Base-by-base conservation (phyloP, 2,329 filamentous ascomycete species). In the Helotiales sp. region DNA sequence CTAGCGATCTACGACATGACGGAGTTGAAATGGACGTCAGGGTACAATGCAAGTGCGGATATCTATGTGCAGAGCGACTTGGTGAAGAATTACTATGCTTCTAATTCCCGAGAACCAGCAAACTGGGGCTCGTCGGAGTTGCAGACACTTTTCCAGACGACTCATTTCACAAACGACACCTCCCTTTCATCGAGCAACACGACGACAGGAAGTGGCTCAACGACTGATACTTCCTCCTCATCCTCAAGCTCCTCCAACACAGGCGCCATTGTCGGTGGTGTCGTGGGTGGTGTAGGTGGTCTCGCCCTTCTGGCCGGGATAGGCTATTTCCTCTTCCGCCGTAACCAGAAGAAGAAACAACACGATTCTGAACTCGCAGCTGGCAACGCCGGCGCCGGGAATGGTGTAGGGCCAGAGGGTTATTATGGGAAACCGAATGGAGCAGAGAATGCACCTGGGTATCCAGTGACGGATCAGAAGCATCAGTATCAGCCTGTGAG, bases 1-100 rank as follows among this genome's bases (percentile, higher is more conserved):
- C 54, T 64, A 27, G 58, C 50, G 6, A 61, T 63, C 25, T 59
- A 63, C 13, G 61, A 65, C 34, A 59, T 65, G 56, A 60, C 57
- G 3, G 13, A 48, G 13, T 50, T 65, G 27, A 55, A 48, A 13
- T 65, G 61, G 61, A 38, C 46, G 5, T 27, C 25, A 17, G 25
- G 48, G 10, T 65, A 63, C 36, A 25, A 55, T 49, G 34, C 63
- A 2, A 29, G 47, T 19, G 58, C 63, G 6, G 27, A 42, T 25
- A 47, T 55, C 3, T 63, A 63, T 42, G 57, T 49, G 27, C 54
- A 57, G 29, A 53, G 60, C 6, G 44, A 58, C 34, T 24, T 51
- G 9, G 61, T 64, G 9, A 59, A 63, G 29, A 57, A 31, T n/a
- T 63, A 54, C 50, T 63, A 63, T 46, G 40, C 55, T n/a, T 49